Percentiles rank a stretch among this genome's conserved stretches.
phyloP scores from a whole-genome alignment of 2,329 filamentous ascomycete species.

The Escovopsis sp. region DNA sequence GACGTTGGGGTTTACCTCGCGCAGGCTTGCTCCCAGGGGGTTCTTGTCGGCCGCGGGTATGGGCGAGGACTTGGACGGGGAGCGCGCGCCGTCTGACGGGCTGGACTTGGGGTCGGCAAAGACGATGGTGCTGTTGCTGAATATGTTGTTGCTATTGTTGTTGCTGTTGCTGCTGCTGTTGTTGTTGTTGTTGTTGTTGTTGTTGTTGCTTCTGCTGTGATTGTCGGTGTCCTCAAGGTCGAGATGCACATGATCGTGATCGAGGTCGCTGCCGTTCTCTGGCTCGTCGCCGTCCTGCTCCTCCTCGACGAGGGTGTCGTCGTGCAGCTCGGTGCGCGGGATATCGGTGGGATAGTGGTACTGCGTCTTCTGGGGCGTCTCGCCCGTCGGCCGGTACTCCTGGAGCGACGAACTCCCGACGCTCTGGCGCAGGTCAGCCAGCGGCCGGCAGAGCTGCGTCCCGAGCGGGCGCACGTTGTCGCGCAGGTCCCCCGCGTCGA shows the following conservation, averaged over 20 bases:
- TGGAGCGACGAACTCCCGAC: slow-evolving; percentile 50
- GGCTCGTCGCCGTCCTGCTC: slow-evolving; percentile 9
- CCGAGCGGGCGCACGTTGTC: slow-evolving; percentile 47
- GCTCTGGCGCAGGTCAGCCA: slow-evolving; percentile 56
- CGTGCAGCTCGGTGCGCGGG: slow-evolving; percentile 51
- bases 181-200: not conserved
- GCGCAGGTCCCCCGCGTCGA: slow-evolving; percentile 42
- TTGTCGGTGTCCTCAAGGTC: slow-evolving; percentile 13
- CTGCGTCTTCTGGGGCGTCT: slow-evolving; percentile 65
- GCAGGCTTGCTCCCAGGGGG: slow-evolving; percentile 30
- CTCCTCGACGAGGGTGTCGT: slow-evolving; percentile 27
- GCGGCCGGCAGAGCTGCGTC: slow-evolving; percentile 48
- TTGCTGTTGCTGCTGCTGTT: too few species aligned
- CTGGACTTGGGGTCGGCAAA: slow-evolving; percentile 25
- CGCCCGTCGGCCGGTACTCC: slow-evolving; percentile 74
- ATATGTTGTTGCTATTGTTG: not conserved
- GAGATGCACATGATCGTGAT: not conserved
- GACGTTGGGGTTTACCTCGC: slow-evolving; percentile 41
- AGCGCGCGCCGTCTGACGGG: not conserved
- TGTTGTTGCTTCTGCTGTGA: slow-evolving; percentile 7
- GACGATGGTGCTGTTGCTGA: slow-evolving; percentile 22
- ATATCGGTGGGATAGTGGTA: slow-evolving; percentile 72
- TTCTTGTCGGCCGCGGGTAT: slow-evolving; percentile 14
- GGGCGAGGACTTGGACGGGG: slow-evolving; percentile 17
- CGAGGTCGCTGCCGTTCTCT: slow-evolving; percentile 17